Evolutionary conservation across 495 filamentous ascomycete genomes (phyloP).

Genomic region (Jackrogersella minutella): DNA sequence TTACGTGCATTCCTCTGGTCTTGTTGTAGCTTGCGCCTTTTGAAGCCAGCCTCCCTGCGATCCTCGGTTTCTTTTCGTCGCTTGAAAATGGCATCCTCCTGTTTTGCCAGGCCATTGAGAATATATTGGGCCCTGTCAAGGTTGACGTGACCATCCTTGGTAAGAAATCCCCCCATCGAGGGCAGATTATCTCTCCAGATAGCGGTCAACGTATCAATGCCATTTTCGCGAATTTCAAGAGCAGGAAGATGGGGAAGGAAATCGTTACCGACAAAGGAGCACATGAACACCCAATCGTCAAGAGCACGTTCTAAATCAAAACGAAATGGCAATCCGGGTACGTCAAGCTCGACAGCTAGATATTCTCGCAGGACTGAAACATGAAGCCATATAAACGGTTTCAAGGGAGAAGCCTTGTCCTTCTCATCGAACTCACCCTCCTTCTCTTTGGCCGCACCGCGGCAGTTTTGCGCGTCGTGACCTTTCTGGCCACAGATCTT

Average conservation of each 20-base stretch:
- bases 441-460: slow-evolving; percentile 83
- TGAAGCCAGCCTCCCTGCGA: slow-evolving; percentile 76
- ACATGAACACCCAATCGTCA: slow-evolving; percentile 99
- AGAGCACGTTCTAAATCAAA: slow-evolving; percentile 93
- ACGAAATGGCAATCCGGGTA: slow-evolving; percentile 78
- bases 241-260: slow-evolving; percentile 97
- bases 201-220: slow-evolving; percentile 92
- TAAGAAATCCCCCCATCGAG: slow-evolving; percentile 92
- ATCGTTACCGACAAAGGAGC: slow-evolving; percentile 99
- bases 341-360: slow-evolving; percentile 84
- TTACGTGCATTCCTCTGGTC: slow-evolving; percentile 61
- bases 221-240: slow-evolving; percentile 95
- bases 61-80: slow-evolving; percentile 85
- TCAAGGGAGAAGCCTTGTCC: slow-evolving; percentile 68
- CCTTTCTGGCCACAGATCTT: slow-evolving; percentile 88
- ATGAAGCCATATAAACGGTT: slow-evolving; percentile 99
- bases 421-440: slow-evolving; percentile 87
- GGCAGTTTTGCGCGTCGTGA: slow-evolving; percentile 84
- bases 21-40: slow-evolving; percentile 75
- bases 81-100: slow-evolving; percentile 93
- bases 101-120: slow-evolving; percentile 86
- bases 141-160: slow-evolving; percentile 91
- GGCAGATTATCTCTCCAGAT: slow-evolving; percentile 96
- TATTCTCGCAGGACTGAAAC: slow-evolving; percentile 93
- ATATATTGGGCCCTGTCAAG: slow-evolving; percentile 88